phyloP scores from a whole-genome alignment of 2,329 filamentous ascomycete species.

The Ophiostoma piceae region DNA sequence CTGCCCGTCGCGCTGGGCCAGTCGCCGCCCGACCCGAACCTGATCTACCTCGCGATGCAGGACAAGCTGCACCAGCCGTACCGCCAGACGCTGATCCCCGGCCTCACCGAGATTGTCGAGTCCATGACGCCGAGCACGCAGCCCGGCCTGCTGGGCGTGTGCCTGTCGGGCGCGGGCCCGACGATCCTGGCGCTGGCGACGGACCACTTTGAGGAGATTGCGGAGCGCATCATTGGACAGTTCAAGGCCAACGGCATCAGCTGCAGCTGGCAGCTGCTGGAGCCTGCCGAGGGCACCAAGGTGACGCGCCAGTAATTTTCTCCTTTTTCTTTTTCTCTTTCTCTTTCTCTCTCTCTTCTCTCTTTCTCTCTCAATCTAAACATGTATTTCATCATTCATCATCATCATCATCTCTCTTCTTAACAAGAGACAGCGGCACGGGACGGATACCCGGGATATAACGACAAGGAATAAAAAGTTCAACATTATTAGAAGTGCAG shows the following conservation, averaged over 20 bases:
- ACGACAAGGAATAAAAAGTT: not conserved
- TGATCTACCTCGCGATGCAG: conserved; percentile 98
- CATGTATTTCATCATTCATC: not conserved
- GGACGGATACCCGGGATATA: conserved; percentile 16
- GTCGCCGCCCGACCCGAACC: conserved; percentile 82
- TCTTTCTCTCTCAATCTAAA: not conserved
- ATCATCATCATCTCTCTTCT: conserved; percentile 11
- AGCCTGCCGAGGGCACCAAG: conserved; percentile 70
- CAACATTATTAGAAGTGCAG: not conserved
- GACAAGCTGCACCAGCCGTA: conserved; percentile 98
- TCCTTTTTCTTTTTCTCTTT: too few species aligned
- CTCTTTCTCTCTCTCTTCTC: too few species aligned
- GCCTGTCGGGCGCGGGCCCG: conserved; percentile 87
- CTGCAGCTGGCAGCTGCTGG: conserved; percentile 81
- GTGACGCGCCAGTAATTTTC: conserved; percentile 31
- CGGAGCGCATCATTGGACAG: conserved; percentile 66
- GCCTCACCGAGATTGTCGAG: conserved; percentile 81
- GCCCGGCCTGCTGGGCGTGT: conserved; percentile 85
- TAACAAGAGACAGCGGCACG: conserved; percentile 16
- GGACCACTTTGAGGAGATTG: conserved; percentile 81
- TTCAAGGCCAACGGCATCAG: conserved; percentile 69
- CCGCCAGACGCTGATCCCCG: conserved; percentile 84
- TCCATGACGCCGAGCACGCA: conserved; percentile 85
- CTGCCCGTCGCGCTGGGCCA: conserved; percentile 84
- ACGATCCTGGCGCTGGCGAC: conserved; percentile 93